phyloP scores from a whole-genome alignment of 2,329 filamentous ascomycete species.

The Davidsoniella virescens region DNA sequence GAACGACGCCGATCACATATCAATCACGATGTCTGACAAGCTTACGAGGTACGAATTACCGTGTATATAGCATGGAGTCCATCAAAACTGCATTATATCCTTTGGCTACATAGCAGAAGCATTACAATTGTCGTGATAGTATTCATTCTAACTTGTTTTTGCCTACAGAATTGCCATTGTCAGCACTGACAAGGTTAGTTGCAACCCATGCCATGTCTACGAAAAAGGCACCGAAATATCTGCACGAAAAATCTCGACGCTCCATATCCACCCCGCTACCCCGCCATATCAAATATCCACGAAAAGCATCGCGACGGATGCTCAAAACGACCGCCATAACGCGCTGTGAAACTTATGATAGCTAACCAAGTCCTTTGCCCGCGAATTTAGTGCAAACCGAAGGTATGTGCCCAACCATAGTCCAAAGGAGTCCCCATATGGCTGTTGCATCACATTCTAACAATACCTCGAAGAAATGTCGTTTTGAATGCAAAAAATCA shows the following conservation, averaged over 20 bases:
- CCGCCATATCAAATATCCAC: slow-evolving; percentile 17
- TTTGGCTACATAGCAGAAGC: background rate
- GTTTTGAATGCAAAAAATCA: slow-evolving; percentile 97
- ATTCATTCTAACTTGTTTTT: slow-evolving; percentile 7
- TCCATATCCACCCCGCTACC: slow-evolving; percentile 21
- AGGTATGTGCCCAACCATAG: slow-evolving; percentile 33
- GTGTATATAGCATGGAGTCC: too few relatives aligned
- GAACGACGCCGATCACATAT: background rate
- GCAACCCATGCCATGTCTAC: slow-evolving; percentile 15
- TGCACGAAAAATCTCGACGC: slow-evolving; percentile 7
- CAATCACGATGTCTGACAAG: slow-evolving; percentile 64
- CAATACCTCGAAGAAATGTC: slow-evolving; percentile 59
- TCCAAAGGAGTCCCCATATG: slow-evolving; percentile 9
- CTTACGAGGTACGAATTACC: slow-evolving; percentile 61
- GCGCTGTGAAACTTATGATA: background rate
- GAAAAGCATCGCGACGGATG: background rate
- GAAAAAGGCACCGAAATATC: background rate
- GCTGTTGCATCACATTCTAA: slow-evolving; percentile 12
- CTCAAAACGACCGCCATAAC: background rate
- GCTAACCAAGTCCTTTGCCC: slow-evolving; percentile 1
- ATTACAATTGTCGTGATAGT: background rate
- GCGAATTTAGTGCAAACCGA: slow-evolving; percentile 60
- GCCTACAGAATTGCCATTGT: slow-evolving; percentile 82
- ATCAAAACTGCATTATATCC: background rate
- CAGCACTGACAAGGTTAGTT: slow-evolving; percentile 83